These are phyloP conservation scores for Gremmenia infestans DNA, from an alignment of 2,329 filamentous ascomycete genomes.

Conservation along the genomic window DNA sequence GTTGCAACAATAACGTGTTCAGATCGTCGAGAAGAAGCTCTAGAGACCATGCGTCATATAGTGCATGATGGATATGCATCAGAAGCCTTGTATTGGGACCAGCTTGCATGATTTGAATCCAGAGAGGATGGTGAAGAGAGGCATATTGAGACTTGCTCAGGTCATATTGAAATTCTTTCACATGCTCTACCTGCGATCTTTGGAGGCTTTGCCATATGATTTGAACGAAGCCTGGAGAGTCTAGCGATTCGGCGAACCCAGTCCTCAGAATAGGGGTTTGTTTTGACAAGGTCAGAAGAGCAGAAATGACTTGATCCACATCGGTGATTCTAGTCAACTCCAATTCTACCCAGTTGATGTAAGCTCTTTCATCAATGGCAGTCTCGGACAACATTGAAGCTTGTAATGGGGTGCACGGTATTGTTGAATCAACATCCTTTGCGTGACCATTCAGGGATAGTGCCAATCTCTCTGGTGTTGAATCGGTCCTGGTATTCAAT, in stretches of 20 bases:
- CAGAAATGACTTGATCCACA: constrained; percentile 39
- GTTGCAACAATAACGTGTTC: constrained; percentile 35
- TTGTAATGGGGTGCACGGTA: constrained; percentile 69
- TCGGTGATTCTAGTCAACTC: constrained; percentile 35
- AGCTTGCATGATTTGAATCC: constrained; percentile 47
- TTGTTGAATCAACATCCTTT: constrained; percentile 41
- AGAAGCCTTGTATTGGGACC: constrained; percentile 27
- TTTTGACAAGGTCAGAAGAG: constrained; percentile 45
- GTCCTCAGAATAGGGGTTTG: constrained; percentile 66
- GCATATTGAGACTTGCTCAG: constrained; percentile 36
- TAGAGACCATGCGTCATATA: constrained; percentile 93
- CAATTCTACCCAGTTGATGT: constrained; percentile 75
- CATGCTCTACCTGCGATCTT: constrained; percentile 34
- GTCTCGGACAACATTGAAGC: constrained; percentile 78
- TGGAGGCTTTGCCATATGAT: constrained; percentile 56
- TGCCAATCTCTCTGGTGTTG: not conserved
- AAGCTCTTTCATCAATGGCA: constrained; percentile 50
- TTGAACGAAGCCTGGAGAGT: constrained; percentile 49
- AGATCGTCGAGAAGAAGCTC: constrained; percentile 70
- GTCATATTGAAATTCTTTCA: constrained; percentile 36
- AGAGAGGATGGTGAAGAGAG: constrained; percentile 47
- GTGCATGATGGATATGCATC: constrained; percentile 66
- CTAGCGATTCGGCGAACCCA: constrained; percentile 57
- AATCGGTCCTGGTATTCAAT: not conserved
- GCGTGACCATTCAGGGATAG: constrained; percentile 24